A percentile compares a stretch with the other conserved stretches of the same genome.
Evolutionary conservation across 2,329 filamentous ascomycete genomes (phyloP).

Genomic region (Aspergillus aculeatinus): DNA sequence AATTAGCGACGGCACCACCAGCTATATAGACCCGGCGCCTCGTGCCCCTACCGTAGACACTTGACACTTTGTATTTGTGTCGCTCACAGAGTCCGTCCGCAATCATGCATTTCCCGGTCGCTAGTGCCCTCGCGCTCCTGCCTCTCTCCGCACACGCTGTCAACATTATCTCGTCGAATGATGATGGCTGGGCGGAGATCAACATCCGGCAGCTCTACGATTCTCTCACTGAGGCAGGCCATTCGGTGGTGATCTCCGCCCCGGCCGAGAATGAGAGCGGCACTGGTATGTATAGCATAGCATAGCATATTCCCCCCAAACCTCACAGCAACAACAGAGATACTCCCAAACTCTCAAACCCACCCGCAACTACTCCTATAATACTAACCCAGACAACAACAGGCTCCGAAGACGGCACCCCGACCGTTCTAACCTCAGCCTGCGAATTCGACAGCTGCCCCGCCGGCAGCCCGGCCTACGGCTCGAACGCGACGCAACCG

Average conservation of each 20-base stretch:
- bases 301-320: not conserved
- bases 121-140: slow-evolving; percentile 17
- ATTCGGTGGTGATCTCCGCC: slow-evolving; percentile 63
- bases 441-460: slow-evolving; percentile 66
- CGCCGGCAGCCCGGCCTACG: slow-evolving; percentile 55
- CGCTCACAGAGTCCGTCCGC: not conserved
- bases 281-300: slow-evolving; percentile 45
- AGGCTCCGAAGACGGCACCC: slow-evolving; percentile 56
- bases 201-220: slow-evolving; percentile 63
- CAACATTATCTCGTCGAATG: slow-evolving; percentile 66
- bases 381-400: not conserved
- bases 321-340: no score
- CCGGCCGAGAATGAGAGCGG: slow-evolving; percentile 68
- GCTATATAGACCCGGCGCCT: not conserved
- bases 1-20: no score
- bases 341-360: no score
- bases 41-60: not conserved
- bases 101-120: slow-evolving; percentile 26
- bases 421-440: slow-evolving; percentile 47
- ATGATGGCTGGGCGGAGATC: slow-evolving; percentile 72
- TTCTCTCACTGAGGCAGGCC: slow-evolving; percentile 54
- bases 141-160: slow-evolving; percentile 32
- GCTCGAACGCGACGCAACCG: slow-evolving; percentile 56
- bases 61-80: no score
- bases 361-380: not conserved